These are phyloP conservation scores for Umbelopsis sp. DNA, from an alignment of 192 early-diverging fungal species.

Conservation along the genomic window DNA sequence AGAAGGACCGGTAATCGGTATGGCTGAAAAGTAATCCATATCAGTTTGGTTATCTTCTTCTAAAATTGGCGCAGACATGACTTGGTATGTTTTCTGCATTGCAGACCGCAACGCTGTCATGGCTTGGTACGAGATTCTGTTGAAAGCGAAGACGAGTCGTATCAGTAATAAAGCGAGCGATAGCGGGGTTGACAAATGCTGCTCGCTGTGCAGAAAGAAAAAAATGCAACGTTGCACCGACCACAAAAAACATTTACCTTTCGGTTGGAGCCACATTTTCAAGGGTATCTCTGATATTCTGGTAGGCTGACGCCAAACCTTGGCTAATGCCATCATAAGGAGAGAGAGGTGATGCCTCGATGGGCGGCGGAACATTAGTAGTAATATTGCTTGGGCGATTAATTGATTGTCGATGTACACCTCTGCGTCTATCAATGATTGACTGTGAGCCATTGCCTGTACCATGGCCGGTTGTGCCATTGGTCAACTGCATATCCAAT, in stretches of 20 bases:
- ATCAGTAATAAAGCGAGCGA: not conserved
- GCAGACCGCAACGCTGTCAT: not conserved
- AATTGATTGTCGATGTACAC: too few species aligned
- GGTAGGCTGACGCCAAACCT: not conserved
- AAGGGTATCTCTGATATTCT: constrained; percentile 10
- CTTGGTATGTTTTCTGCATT: not conserved
- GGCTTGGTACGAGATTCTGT: not conserved
- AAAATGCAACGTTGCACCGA: constrained; percentile 16
- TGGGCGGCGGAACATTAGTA: not conserved
- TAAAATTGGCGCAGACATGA: constrained; percentile 3
- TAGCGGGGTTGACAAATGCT: not conserved
- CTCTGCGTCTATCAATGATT: too few species aligned
- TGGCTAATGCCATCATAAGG: not conserved
- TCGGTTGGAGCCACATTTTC: constrained; percentile 20
- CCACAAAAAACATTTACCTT: constrained; percentile 10
- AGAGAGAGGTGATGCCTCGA: not conserved
- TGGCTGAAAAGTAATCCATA: constrained; percentile 13
- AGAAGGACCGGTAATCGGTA: constrained; percentile 1
- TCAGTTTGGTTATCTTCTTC: not conserved
- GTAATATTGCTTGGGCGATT: too few species aligned
- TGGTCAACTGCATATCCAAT: too few species aligned
- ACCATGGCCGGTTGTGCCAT: too few species aligned
- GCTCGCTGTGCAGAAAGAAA: too few species aligned
- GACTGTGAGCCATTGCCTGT: too few species aligned
- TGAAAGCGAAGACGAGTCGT: not conserved